Evolutionary conservation across 768 basidiomycete species (phyloP), one percentile per base, ranked within the genome.

Genomic region (Floccularia luteovirens): DNA sequence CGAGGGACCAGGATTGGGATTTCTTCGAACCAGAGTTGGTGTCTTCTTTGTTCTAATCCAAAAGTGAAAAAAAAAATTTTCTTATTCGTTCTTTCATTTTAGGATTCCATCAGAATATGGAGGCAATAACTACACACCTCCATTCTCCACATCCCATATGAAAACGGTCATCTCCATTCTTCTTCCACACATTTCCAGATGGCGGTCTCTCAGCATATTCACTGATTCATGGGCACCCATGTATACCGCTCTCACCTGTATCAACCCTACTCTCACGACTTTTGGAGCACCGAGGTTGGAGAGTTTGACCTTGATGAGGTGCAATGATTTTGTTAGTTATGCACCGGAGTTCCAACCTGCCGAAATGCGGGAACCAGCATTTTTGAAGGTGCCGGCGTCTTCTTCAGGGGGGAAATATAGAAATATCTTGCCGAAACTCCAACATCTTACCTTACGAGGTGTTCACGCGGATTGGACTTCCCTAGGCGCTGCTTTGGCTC

Each of bases 211-310:
- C 28, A 61, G 59, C 16, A 68, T 80, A 48, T 61, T 75, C 28
- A 75, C 74, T 21, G 74, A 79, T 49, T 64, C 69, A 5, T 78
- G 68, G 69, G 62, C 66, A n/a, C 76, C 76, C 11, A 74, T 82
- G 74, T 64, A 70, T 46, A 52, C 62, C 35, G 76, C 73, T 8
- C 61, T 82, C 13, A 48, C 53, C 19, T 53, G 59, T 7, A 64
- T 80, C 24, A 71, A 74, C 45, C 56, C 59, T 5, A 38, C 47
- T 11, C 51, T 70, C 39, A 46, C 53, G 23, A 48, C 54, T 12
- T 34, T 45, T 21, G 64, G 67, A 28, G 69, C 69, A 6, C 66
- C 67, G 5, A 49, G 50, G 16, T 66, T 78, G 30, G 69, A 76
- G 51, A 68, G 64, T 4, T 55, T 82, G 32, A 64, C 66, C 20